Base-by-base conservation (phyloP, 495 filamentous ascomycete species). In the Clohesyomyces aquaticus region DNA sequence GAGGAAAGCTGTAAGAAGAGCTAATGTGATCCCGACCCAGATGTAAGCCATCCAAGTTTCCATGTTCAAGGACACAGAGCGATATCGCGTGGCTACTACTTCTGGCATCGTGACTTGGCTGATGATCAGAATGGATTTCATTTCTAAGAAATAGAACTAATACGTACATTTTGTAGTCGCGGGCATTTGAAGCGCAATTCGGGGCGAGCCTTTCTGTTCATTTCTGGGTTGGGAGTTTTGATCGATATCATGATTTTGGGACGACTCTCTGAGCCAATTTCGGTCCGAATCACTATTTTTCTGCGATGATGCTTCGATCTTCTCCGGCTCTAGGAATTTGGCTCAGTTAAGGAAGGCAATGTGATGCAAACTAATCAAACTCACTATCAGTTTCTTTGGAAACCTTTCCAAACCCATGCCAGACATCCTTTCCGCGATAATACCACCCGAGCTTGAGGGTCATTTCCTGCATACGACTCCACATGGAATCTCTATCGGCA, bases 341-440 rank as follows among this genome's bases (percentile, higher is more conserved):
- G n/a, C 32, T 38, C 6, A 38, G 32, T 38, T 6, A 14, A 38
- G 6, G 14, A 38, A 14, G 6, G 32, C 6, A 38, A 38, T 38
- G 32, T 14, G 14, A 38, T 38, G 32, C 32, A 6, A 38, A 6
- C 14, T 38, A 38, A 38, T 14, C 32, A 38, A 6, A 38, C 43
- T 6, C n/a, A 47, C 43, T 22, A 8, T n/a, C 8, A 6, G 8
- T n/a, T 6, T 8, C 21, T n/a, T 47, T 47, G 8, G 14, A 8
- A 8, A 47, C 4, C 43, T 47, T 47, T n/a, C 16, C 43, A 18
- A 47, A 47, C 4, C 43, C 43, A 47, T 47, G 43, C 43, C 43
- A 47, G 4, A 47, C 18, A n/a, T 47, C 43, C 21, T 18, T n/a
- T 47, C 43, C 21, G 8, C 21, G 16, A 22, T 4, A 22, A 6